Base-by-base conservation (phyloP, 2,329 filamentous ascomycete species). In the Trichoderma koningii region DNA sequence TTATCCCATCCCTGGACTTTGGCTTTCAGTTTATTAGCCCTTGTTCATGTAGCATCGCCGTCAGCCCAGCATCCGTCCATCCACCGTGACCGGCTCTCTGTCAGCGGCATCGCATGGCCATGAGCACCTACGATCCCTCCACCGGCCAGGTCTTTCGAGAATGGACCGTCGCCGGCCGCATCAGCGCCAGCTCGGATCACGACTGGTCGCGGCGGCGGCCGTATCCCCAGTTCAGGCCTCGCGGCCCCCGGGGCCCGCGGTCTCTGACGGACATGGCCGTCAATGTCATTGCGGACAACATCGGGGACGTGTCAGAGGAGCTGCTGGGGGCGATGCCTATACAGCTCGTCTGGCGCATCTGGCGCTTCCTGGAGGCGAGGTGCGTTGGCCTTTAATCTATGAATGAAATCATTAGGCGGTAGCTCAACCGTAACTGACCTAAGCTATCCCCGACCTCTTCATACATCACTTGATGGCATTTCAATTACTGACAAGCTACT, bases 351-450 rank as follows among this genome's bases (percentile, higher is more conserved):
- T 74, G 74, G 74, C 76, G 73, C 41, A 69, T 80, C 17, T 80
- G 78, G 77, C 71, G 72, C n/a, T 73, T 78, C 55, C 69, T 80
- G 3, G 75, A 78, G 60, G 74, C 76, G 62, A 76, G 78, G 78
- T 79, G 41, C 50, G 75, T 73, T 7, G 44, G 5, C 12, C 26
- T n/a, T 64, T 12, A 42, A 44, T 1, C 19, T 52, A 21, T 6
- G 26, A 7, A 50, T 10, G 26, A 19, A 4, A 2, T 6, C 5
- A 14, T 52, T 1, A 3, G 14, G 34, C 34, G 10, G 0, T 14
- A 14, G 34, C 12, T 14, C 34, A 14, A 38, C 12, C 5, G 4
- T 2, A 14, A 12, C 34, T 38, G 10, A 3, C 10, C 10, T 38
- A 12, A 12, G 12, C 34, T 19, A 5, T 23, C 12, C 7, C 30